Evolutionary conservation across 495 filamentous ascomycete genomes (phyloP), one percentile per base, ranked within the genome.

Genomic region (Hyaloscypha variabilis): DNA sequence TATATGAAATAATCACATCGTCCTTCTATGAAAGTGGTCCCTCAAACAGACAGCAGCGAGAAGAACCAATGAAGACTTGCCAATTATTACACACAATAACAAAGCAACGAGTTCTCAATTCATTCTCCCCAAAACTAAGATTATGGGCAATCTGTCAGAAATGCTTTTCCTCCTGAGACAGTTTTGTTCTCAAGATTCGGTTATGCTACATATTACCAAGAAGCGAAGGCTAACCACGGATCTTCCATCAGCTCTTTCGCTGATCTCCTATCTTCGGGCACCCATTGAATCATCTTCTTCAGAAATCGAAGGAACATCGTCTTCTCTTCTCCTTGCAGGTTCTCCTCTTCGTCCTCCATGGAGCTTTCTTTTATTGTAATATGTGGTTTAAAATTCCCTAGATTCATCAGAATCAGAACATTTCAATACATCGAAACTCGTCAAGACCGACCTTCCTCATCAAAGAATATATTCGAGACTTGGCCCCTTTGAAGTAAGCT

Each of bases 281-380:
- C 67, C 83, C 82, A 85, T 59, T 78, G 77, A 58, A 87, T 67
- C 81, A 85, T 85, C 36, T 60, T 64, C 26, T 70, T 60, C 64
- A 84, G 76, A 56, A 84, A 77, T 8, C 46, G 26, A 17, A 85
- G 31, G 68, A 85, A 84, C 50, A 65, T 66, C 21, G 74, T 73
- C 55, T 79, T 78, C 36, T 79, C 72, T 53, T 69, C 54, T 55
- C 74, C 77, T 14, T 76, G 19, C 73, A 60, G 1, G 26, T 62
- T 73, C 36, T 72, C 66, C 57, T 79, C 78, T 2, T 6, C 54
- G 61, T 30, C 55, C 21, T 69, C 25, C 30, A 31, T 19, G 8
- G 26, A 54, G 8, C 23, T 11, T 24, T 73, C 71, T 13, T 75
- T 51, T n/a, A 71, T 58, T 28, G 10, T 4, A 17, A 74, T 36